Conservation (phyloP, 306 rosid species). For the Boehmeria nivea region DNA sequence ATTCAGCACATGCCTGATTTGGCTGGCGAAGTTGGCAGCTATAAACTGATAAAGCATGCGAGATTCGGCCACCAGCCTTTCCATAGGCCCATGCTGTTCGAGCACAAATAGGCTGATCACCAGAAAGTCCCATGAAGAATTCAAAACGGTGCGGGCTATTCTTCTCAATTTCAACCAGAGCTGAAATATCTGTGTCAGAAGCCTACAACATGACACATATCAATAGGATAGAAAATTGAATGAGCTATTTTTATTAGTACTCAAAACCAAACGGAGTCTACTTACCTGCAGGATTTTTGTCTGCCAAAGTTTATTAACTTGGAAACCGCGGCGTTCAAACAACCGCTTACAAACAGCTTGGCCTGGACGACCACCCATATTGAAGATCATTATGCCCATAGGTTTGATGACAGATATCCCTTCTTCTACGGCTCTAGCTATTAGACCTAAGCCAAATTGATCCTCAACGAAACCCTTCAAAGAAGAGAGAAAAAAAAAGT, state of each 20-base stretch:
- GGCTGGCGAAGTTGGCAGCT: constrained; percentile 97
- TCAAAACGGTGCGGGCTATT: constrained; percentile 97
- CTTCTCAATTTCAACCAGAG: constrained; percentile 96
- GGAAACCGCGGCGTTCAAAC: constrained; percentile 94
- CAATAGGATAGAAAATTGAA: constrained; percentile 23
- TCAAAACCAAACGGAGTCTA: constrained; percentile 14
- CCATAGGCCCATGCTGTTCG: constrained; percentile 98
- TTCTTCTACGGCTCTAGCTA: constrained; percentile 98
- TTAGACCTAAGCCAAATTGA: constrained; percentile 93
- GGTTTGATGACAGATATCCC: constrained; percentile 90
- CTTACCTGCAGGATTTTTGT: constrained; percentile 93
- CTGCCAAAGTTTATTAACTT: constrained; percentile 87
- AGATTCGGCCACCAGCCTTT: constrained; percentile 78
- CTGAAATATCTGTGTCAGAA: constrained; percentile 86
- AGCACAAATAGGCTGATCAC: constrained; percentile 94
- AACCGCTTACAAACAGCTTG: constrained; percentile 85
- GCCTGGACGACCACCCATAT: constrained; percentile 99
- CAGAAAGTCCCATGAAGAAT: constrained; percentile 98
- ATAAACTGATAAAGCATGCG: constrained; percentile 94
- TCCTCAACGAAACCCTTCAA: constrained; percentile 95
- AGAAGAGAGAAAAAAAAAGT: not conserved
- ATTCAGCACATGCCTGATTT: constrained; percentile 58
- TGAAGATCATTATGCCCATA: constrained; percentile 86
- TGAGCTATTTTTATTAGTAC: not conserved
- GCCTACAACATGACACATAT: constrained; percentile 56